Percentiles rank a stretch among this genome's conserved stretches.
These are phyloP conservation scores for Acacia melanoxylon DNA, from an alignment of 306 rosid genomes.

Conservation along the genomic window DNA sequence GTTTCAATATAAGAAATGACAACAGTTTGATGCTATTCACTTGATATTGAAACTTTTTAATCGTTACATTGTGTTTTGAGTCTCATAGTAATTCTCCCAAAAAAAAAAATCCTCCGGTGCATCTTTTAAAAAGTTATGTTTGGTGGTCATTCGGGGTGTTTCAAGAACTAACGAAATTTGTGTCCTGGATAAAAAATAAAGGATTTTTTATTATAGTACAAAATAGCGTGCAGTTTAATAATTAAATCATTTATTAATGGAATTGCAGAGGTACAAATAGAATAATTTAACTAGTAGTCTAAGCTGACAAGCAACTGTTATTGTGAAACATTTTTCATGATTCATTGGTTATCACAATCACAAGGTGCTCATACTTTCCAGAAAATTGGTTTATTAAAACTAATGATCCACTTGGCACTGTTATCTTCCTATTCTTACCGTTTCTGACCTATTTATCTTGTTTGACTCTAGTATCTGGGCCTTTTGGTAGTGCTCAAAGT, in stretches of 20 bases:
- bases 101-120: no score
- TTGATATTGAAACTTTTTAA: no score
- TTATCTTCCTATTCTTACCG: background rate
- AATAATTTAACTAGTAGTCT: background rate
- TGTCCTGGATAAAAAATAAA: background rate
- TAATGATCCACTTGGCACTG: background rate
- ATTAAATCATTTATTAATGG: background rate
- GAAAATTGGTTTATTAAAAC: background rate
- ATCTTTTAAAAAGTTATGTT: no score
- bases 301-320: background rate
- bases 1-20: no score
- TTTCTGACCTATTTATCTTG: conserved; percentile 19
- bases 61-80: no score
- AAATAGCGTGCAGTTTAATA: background rate
- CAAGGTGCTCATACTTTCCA: background rate
- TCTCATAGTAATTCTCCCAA: no score
- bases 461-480: conserved; percentile 51
- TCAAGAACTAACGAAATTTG: background rate
- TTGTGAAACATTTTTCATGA: background rate
- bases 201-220: background rate
- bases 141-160: background rate
- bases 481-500: conserved; percentile 50
- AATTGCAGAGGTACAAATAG: background rate
- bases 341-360: no score
- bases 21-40: no score